Conservation (phyloP, 164 flowering plant genomes). For the Magnolia sinica region DNA sequence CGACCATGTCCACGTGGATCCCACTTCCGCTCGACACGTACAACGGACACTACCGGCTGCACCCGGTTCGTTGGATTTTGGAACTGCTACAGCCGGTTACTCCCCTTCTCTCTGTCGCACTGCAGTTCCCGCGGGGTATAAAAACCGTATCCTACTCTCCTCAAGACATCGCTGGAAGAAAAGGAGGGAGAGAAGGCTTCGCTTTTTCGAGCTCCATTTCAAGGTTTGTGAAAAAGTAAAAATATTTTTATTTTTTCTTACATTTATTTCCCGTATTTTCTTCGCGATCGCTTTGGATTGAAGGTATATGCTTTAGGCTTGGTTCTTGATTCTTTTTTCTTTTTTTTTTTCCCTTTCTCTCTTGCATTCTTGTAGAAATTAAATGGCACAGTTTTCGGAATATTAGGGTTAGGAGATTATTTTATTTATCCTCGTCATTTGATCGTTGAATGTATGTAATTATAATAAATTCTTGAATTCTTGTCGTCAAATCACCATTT, state of each 20-base stretch:
- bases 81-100: neutral
- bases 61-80: neutral
- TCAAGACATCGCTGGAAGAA: neutral
- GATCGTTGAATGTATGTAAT: neutral
- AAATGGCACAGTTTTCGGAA: neutral
- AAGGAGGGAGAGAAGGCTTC: neutral
- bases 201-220: neutral
- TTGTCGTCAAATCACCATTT: neutral
- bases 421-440: neutral
- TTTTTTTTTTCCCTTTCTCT: neutral
- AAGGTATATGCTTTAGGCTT: neutral
- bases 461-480: neutral
- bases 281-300: neutral
- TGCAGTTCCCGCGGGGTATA: slow-evolving; percentile 2
- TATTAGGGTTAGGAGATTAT: neutral
- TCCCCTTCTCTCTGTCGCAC: neutral
- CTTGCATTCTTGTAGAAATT: neutral
- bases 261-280: neutral
- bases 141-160: neutral
- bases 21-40: neutral
- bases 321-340: neutral
- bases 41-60: neutral
- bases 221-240: neutral
- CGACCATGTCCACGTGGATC: neutral
- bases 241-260: neutral